Evolutionary conservation across 148 eudicot genomes (phyloP).

Genomic region (Camellia lanceoleosa): DNA sequence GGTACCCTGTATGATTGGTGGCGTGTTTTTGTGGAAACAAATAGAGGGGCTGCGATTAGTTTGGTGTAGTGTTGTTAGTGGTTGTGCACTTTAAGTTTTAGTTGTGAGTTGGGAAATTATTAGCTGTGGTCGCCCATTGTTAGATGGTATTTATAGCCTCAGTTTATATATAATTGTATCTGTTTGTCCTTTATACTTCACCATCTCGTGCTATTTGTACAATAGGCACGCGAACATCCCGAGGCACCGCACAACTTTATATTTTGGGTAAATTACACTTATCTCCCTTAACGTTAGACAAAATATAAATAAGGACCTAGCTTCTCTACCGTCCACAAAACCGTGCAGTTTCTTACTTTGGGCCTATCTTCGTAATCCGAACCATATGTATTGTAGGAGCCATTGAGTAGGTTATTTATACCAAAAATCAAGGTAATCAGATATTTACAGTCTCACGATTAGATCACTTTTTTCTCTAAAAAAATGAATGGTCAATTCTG

Average conservation of each 20-base stretch:
- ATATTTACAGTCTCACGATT: too few species aligned
- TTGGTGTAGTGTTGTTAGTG: conserved; percentile 15
- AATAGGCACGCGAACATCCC: background rate
- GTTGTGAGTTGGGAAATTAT: background rate
- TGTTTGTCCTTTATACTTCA: background rate
- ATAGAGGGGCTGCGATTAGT: conserved; percentile 7
- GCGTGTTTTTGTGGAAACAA: conserved; percentile 8
- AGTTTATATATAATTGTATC: background rate
- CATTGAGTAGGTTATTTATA: too few species aligned
- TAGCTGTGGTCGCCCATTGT: background rate
- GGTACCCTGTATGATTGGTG: background rate
- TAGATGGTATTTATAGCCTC: background rate
- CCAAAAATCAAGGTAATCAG: too few species aligned
- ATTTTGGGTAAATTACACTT: too few species aligned
- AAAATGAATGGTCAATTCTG: too few species aligned
- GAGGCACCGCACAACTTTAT: background rate
- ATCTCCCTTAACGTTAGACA: too few species aligned
- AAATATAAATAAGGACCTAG: too few species aligned
- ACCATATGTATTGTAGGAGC: too few species aligned
- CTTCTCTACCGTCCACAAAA: too few species aligned
- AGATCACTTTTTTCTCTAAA: too few species aligned
- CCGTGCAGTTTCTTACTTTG: too few species aligned
- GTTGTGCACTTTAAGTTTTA: conserved; percentile 5
- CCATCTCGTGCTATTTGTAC: background rate
- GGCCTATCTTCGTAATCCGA: too few species aligned